Base-by-base conservation (phyloP, 202 grass and related monocot genomes). In the Schoenoplectus triqueter region DNA sequence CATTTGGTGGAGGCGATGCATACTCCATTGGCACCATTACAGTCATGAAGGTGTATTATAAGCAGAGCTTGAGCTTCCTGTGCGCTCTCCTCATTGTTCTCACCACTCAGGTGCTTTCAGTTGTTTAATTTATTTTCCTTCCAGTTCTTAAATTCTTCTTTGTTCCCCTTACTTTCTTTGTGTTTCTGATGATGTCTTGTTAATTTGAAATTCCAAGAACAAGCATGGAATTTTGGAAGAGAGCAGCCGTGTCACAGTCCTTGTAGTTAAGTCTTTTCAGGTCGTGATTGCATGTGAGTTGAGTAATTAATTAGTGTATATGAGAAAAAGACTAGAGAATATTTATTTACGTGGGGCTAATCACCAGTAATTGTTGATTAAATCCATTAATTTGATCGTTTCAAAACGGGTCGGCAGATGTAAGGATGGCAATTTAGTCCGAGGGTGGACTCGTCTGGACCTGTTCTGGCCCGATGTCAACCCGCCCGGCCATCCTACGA, bases 11-110 rank as follows among this genome's bases (percentile, higher is more conserved):
- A 66, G 96, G 96, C 5, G 96, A 98, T 66, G 96, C 96, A 0
- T 99, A 99, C 86, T 95, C 96, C 86, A 99, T 95, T 86, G 96
- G 96, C 86, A 93, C 96, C 73, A 99, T 99, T 83, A 99, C 96
- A 13, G 93, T 99, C 62, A 99, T 99, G 93, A 99, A 99, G 91
- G 96, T 88, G 0, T 99, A 99, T 86, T 99, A 99, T 90, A 99
- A 94, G 84, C 96, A 95, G 90, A 78, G 84, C 41, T 73, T 99
- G 62, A 91, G 88, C 82, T 99, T 99, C 87, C 64, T 88, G 22
- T 92, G 91, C 54, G 93, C 91, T 20, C 93, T 99, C 73, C 87
- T 99, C 80, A 91, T 99, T 84, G 93, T 95, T 70, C 93, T 99
- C 84, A 94, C 96, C 10, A 95, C 96, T 6, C 96, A 99, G 93